phyloP scores from a whole-genome alignment of 2,329 filamentous ascomycete species.

The Ceratocystis ficicola region DNA sequence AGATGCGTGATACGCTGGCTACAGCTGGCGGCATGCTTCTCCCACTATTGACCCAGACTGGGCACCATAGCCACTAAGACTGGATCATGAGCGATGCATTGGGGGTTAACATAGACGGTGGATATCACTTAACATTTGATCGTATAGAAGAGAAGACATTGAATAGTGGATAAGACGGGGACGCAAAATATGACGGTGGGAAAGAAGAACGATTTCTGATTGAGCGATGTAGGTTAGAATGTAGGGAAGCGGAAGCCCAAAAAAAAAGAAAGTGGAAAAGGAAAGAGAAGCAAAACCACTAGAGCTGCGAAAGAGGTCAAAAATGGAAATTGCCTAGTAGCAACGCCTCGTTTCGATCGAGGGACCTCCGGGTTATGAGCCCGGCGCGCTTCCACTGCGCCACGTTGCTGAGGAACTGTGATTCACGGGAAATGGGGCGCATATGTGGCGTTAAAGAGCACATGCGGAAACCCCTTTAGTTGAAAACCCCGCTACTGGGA shows the following conservation, averaged over 20 bases:
- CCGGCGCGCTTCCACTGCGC: constrained; percentile 23
- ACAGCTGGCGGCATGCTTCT: constrained; percentile 67
- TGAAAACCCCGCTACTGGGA: too few relatives aligned
- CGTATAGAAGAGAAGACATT: too few relatives aligned
- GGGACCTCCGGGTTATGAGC: constrained; percentile 23
- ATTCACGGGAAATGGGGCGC: neutral
- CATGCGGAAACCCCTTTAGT: too few relatives aligned
- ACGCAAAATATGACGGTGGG: too few relatives aligned
- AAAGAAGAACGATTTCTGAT: too few relatives aligned
- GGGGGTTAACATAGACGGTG: neutral
- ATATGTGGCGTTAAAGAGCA: neutral
- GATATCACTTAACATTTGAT: neutral
- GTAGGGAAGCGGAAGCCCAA: neutral
- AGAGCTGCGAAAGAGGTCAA: neutral
- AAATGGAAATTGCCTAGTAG: neutral
- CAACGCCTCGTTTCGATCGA: constrained; percentile 23
- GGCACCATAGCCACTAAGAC: constrained; percentile 55
- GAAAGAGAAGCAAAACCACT: neutral
- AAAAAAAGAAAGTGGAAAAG: neutral
- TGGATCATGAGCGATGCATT: neutral
- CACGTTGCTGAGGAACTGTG: constrained; percentile 17
- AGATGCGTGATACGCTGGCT: constrained; percentile 56
- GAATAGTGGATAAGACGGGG: too few relatives aligned
- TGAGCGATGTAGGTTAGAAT: neutral
- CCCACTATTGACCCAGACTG: constrained; percentile 64